phyloP scores from a whole-genome alignment of 1,284 basidiomycete genomes.

The Kalmanozyma brasiliensis region DNA sequence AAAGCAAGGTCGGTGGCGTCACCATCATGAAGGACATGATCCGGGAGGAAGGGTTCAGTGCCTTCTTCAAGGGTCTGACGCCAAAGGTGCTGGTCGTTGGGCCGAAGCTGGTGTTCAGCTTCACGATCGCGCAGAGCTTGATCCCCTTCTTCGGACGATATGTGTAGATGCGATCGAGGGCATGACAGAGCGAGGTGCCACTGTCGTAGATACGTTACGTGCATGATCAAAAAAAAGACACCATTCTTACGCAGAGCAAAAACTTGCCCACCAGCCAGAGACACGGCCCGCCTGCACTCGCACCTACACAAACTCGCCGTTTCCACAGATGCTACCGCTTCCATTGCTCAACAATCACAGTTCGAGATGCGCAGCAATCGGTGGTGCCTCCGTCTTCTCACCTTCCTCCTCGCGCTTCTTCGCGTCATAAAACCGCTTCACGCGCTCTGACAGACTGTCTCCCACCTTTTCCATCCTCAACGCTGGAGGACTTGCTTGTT shows the following conservation, averaged over 20 bases:
- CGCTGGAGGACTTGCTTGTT: background rate
- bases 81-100: conserved; percentile 86
- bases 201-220: conserved; percentile 10
- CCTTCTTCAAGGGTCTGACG: conserved; percentile 97
- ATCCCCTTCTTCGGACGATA: conserved; percentile 89
- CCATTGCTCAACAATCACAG: conserved; percentile 12
- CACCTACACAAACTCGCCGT: no score
- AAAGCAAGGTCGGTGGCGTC: conserved; percentile 83
- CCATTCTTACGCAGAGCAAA: no score
- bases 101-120: conserved; percentile 97
- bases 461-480: conserved; percentile 45
- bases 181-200: background rate
- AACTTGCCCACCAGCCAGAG: no score
- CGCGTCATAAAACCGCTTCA: conserved; percentile 46
- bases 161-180: conserved; percentile 24
- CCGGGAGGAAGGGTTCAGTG: conserved; percentile 82
- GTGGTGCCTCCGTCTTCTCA: background rate
- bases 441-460: conserved; percentile 43
- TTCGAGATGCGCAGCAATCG: conserved; percentile 16
- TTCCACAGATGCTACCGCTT: no score
- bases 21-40: conserved; percentile 88
- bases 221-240: no score
- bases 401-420: conserved; percentile 9
- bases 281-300: no score
- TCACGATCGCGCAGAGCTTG: conserved; percentile 93